A percentile compares a stretch with the other conserved stretches of the same genome.
phyloP scores from a whole-genome alignment of 1,139 yeast genomes.

The Sugiyamaella xylanicola region DNA sequence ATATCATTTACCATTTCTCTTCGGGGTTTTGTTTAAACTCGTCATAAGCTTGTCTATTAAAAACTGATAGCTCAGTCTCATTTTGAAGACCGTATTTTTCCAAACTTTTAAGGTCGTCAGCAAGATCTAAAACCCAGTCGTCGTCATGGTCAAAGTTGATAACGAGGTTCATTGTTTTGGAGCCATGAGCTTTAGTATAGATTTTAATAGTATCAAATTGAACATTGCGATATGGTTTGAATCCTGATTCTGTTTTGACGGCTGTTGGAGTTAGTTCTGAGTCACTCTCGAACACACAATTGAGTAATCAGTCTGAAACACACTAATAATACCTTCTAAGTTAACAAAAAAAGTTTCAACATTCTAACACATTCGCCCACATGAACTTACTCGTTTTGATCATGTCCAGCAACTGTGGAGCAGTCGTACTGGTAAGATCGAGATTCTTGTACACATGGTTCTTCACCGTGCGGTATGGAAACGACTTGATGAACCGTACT shows the following conservation, averaged over 20 bases:
- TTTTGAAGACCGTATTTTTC: slow-evolving; percentile 73
- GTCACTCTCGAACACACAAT: too few relatives aligned
- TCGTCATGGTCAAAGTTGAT: slow-evolving; percentile 84
- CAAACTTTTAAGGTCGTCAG: slow-evolving; percentile 49
- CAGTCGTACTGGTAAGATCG: slow-evolving; percentile 71
- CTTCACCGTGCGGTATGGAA: slow-evolving; percentile 88
- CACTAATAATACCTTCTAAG: too few relatives aligned
- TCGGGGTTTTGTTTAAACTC: slow-evolving; percentile 78
- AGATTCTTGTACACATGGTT: slow-evolving; percentile 73
- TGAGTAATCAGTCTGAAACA: too few relatives aligned
- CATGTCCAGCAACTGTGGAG: slow-evolving; percentile 56
- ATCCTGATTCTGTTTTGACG: slow-evolving; percentile 66
- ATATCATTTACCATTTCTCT: slow-evolving; percentile 77
- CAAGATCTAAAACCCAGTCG: slow-evolving; percentile 59
- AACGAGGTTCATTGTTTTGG: slow-evolving; percentile 89
- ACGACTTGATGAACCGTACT: slow-evolving; percentile 83
- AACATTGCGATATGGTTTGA: slow-evolving; percentile 83
- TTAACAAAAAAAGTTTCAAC: too few relatives aligned
- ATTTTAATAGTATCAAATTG: slow-evolving; percentile 75
- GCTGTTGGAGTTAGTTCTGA: slow-evolving; percentile 31
- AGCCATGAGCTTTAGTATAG: slow-evolving; percentile 92
- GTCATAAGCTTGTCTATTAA: slow-evolving; percentile 65
- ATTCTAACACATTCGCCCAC: too few relatives aligned
- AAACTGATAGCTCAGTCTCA: slow-evolving; percentile 88
- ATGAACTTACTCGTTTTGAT: slow-evolving; percentile 34